A percentile compares a stretch with the other conserved stretches of the same genome.
phyloP scores from a whole-genome alignment of 306 rosid genomes.

The Castanea crenata region DNA sequence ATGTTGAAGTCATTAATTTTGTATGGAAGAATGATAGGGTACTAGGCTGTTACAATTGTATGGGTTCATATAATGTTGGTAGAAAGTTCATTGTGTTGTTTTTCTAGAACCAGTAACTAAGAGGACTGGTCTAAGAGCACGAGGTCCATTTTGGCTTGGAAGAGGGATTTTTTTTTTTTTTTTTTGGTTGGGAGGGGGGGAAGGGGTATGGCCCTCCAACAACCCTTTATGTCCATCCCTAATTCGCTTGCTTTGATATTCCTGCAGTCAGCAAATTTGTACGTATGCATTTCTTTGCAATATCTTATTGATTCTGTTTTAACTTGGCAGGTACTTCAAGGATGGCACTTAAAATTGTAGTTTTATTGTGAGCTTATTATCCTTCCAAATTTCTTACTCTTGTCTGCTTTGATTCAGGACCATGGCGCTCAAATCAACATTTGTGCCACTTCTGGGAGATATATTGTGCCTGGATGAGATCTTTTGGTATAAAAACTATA shows the following conservation, averaged over 20 bases:
- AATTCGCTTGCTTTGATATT: slow-evolving; percentile 1
- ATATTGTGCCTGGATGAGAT: not conserved
- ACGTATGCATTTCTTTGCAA: slow-evolving; percentile 8
- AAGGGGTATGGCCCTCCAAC: not conserved
- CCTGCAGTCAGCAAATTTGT: slow-evolving; percentile 6
- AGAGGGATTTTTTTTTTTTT: not conserved
- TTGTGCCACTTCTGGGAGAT: slow-evolving; percentile 12
- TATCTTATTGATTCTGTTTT: slow-evolving; percentile 14
- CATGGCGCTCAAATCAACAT: slow-evolving; percentile 14
- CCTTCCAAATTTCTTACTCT: slow-evolving; percentile 7
- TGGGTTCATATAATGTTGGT: too few relatives aligned
- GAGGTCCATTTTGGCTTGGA: not conserved
- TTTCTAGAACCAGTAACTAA: too few relatives aligned
- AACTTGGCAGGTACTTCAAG: not conserved
- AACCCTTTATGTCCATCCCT: not conserved
- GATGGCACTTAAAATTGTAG: not conserved
- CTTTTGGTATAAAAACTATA: not conserved
- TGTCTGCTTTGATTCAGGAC: slow-evolving; percentile 36
- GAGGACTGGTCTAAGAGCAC: too few relatives aligned
- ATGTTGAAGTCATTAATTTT: too few relatives aligned
- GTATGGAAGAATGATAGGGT: too few relatives aligned
- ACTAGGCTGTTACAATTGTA: too few relatives aligned
- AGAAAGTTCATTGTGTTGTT: too few relatives aligned
- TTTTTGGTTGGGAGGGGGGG: too few relatives aligned
- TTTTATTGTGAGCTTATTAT: slow-evolving; percentile 12